Base-by-base conservation (phyloP, 2,329 filamentous ascomycete genomes). In the Fusarium nurragi region DNA sequence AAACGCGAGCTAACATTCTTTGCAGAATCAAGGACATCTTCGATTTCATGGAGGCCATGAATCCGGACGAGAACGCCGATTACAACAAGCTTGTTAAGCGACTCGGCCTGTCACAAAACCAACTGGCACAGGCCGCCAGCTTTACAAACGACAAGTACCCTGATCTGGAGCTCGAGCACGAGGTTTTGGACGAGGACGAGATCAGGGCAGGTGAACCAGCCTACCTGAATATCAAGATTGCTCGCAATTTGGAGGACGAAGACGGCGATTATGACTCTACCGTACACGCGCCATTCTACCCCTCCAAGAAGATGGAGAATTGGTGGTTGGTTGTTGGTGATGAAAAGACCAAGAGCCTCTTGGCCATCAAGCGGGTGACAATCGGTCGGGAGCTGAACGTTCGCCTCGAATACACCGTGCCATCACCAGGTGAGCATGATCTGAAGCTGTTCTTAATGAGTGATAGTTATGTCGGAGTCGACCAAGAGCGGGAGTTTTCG, bases 1-100 rank as follows among this genome's bases (percentile, higher is more conserved):
- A 40, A 18, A 14, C 23, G 9, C 26, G 55, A 64, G 55, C 79
- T 82, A 76, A 79, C 68, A 46, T 44, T 32, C 36, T 45, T 41
- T 64, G 60, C 72, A 92, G 88, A 64, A 90, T 99, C 81, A 94
- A 93, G 72, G 94, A 98, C 71, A 90, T 99, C 67, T 94, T 97
- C 72, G 94, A 97, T 75, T 98, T 99, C 80, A 97, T 98, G 91
- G 94, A 98, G 70, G 91, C 93, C 65, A 99, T 99, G 94, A 95
- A 97, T 75, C 94, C 94, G 3, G 90, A 93, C 3, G 94, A 97
- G 77, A 97, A 97, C 76, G 81, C 90, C 37, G 85, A 97, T 65
- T 94, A 97, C 76, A 84, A 85, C 43, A 84, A 86, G 28, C 84
- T 99, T 28, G 85, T 98, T 66, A 89, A 92, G 74, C 86, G 88